Percentiles rank a stretch among this genome's conserved stretches.
These are phyloP conservation scores for Clarireedia hainanense DNA, from an alignment of 2,329 filamentous ascomycete species.

Conservation along the genomic window DNA sequence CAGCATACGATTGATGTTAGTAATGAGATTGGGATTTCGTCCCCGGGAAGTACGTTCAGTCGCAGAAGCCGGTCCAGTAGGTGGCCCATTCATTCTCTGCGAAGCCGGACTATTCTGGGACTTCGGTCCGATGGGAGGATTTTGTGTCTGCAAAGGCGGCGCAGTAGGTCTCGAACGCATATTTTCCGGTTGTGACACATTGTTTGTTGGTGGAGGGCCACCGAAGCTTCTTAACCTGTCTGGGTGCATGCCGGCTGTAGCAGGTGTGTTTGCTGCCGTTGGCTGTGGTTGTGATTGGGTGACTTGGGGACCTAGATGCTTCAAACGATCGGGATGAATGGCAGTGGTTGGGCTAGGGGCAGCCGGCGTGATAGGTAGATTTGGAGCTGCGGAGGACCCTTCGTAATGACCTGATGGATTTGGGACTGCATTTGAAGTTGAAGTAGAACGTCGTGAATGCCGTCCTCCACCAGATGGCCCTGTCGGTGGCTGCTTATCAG, in stretches of 20 bases:
- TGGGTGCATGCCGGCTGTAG: conserved; percentile 27
- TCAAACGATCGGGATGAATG: conserved; percentile 35
- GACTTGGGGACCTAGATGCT: conserved; percentile 35
- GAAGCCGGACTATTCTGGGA: conserved; percentile 23
- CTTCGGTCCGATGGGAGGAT: conserved; percentile 28
- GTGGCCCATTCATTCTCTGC: conserved; percentile 21
- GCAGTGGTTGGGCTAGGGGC: conserved; percentile 10
- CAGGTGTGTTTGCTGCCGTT: conserved; percentile 25
- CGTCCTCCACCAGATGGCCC: conserved; percentile 26
- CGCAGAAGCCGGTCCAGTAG: conserved; percentile 29
- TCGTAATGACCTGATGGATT: conserved; percentile 24
- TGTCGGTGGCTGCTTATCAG: conserved; percentile 29
- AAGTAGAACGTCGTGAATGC: conserved; percentile 18
- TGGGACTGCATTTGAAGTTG: conserved; percentile 9
- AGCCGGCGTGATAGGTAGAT: conserved; percentile 26
- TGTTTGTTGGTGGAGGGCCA: conserved; percentile 21
- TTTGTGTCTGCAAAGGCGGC: conserved; percentile 22
- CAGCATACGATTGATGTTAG: conserved; percentile 35
- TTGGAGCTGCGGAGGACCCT: conserved; percentile 10
- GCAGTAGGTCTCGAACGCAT: conserved; percentile 29
- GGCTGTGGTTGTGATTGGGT: conserved; percentile 29
- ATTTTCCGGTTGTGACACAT: conserved; percentile 26
- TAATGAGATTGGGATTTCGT: conserved; percentile 51
- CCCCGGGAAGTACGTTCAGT: conserved; percentile 27
- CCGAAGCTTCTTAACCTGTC: conserved; percentile 25